Conservation (phyloP, 495 filamentous ascomycete species). For the Immersiella caudata region DNA sequence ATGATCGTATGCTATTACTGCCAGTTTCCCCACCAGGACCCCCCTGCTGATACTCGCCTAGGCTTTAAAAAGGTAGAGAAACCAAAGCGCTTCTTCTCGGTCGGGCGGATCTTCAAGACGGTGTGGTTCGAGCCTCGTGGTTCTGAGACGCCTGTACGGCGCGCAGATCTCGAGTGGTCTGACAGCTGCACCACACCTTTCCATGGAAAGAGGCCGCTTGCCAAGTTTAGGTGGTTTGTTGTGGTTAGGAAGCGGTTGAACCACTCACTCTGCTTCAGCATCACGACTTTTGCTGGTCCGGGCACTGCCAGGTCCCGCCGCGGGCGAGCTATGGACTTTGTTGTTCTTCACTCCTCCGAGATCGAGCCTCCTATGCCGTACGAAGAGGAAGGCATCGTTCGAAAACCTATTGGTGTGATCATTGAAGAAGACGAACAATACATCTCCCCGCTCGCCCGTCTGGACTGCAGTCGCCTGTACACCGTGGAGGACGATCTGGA, state of each 20-base stretch:
- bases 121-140: constrained; percentile 39
- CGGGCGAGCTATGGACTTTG: constrained; percentile 27
- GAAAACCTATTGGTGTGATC: constrained; percentile 34
- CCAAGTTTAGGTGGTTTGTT: constrained; percentile 39
- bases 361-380: constrained; percentile 32
- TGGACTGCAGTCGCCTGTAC: constrained; percentile 38
- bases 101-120: constrained; percentile 40
- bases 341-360: constrained; percentile 32
- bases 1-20: constrained; percentile 13
- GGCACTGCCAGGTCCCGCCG: constrained; percentile 9
- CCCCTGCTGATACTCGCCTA: neutral
- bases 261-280: constrained; percentile 40
- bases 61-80: constrained; percentile 34
- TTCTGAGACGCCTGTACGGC: constrained; percentile 6
- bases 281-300: constrained; percentile 30
- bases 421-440: constrained; percentile 36
- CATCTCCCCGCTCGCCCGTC: constrained; percentile 36
- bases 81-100: constrained; percentile 47
- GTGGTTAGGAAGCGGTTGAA: constrained; percentile 34
- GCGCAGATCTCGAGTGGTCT: constrained; percentile 25
- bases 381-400: constrained; percentile 30
- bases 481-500: constrained; percentile 39
- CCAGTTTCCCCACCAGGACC: neutral
- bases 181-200: constrained; percentile 21
- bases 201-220: constrained; percentile 28